These are phyloP conservation scores for Gossypium aridum DNA, from an alignment of 441 rosid species.

Conservation along the genomic window DNA sequence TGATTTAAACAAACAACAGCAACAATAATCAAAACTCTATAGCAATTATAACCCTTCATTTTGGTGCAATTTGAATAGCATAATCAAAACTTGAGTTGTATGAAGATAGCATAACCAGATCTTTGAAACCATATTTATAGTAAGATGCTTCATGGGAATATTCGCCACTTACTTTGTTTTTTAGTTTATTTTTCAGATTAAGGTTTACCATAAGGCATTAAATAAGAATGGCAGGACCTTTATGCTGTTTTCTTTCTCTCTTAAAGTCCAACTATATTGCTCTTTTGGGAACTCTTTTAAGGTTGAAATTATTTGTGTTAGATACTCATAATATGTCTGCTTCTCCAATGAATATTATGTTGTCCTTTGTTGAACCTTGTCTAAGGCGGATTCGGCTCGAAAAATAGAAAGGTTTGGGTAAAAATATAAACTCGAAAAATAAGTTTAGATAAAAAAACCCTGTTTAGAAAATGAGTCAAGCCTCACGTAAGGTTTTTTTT, in stretches of 20 bases:
- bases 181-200: background rate
- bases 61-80: background rate
- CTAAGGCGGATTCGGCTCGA: too few relatives aligned
- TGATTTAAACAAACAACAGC: background rate
- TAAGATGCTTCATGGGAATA: background rate
- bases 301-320: background rate
- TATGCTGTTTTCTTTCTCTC: background rate
- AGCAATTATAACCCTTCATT: background rate
- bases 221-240: background rate
- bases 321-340: background rate
- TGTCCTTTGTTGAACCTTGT: background rate
- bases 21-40: background rate
- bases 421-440: too few relatives aligned
- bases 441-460: accelerated
- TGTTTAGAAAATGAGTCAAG: too few relatives aligned
- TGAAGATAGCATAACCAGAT: background rate
- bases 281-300: too few relatives aligned
- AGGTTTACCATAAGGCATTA: background rate
- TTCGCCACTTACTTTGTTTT: background rate
- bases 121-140: conserved; percentile 1
- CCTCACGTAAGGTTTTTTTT: too few relatives aligned
- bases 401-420: accelerated
- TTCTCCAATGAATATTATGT: background rate
- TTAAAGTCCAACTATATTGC: background rate
- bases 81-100: background rate